Conservation (phyloP, 257 asterid genomes). For the Ophiorrhiza pumila region DNA sequence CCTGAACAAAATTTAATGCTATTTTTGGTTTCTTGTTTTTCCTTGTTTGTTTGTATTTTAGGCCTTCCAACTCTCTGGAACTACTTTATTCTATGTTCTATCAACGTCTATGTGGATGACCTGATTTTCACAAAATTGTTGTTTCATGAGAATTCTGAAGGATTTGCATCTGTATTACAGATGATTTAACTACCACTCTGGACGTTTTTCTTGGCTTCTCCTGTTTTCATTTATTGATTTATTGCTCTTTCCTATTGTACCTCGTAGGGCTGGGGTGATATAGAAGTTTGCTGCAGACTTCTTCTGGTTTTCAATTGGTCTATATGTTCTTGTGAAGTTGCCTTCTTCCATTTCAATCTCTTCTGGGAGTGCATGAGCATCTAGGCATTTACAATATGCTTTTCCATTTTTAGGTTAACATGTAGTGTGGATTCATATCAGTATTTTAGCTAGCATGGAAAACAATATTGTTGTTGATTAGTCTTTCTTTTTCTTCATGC, state of each 20-base stretch:
- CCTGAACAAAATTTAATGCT: not conserved
- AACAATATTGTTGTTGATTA: no score
- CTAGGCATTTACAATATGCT: not conserved
- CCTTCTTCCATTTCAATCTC: not conserved
- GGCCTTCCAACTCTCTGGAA: not conserved
- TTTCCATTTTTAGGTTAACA: not conserved
- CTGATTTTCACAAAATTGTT: not conserved
- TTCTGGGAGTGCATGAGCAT: not conserved
- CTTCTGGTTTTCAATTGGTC: not conserved
- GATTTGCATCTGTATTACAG: not conserved
- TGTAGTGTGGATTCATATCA: not conserved
- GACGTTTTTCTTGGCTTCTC: not conserved
- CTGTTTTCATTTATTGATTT: not conserved
- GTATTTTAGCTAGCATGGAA: not conserved
- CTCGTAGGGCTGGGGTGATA: no score
- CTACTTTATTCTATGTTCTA: not conserved
- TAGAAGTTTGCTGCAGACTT: not conserved
- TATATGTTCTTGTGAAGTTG: not conserved
- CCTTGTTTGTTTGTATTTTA: not conserved
- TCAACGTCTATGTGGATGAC: not conserved
- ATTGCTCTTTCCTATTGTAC: no score
- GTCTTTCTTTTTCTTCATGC: not conserved
- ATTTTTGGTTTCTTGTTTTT: not conserved
- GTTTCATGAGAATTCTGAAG: not conserved
- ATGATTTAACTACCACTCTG: not conserved